Evolutionary conservation across 1,139 yeast genomes (phyloP).

Genomic region (Suhomyces yuchorum): DNA sequence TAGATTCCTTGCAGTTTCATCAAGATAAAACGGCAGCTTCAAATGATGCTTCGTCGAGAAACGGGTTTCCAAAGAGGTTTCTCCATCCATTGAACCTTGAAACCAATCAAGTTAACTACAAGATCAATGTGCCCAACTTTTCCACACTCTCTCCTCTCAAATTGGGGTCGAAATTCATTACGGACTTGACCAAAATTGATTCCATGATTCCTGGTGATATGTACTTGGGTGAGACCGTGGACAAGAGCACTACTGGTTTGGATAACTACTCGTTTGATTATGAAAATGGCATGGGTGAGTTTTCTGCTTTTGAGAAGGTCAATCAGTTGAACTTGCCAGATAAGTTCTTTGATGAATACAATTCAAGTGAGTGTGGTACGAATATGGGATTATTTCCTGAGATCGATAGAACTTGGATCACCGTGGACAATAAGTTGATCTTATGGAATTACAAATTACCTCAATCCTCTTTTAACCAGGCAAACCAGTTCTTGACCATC

Average conservation of each 20-base stretch:
- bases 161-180: slow-evolving; percentile 46
- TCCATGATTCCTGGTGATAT: slow-evolving; percentile 49
- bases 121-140: slow-evolving; percentile 48
- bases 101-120: slow-evolving; percentile 47
- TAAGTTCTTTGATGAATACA: slow-evolving; percentile 74
- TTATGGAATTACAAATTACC: slow-evolving; percentile 80
- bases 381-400: slow-evolving; percentile 86
- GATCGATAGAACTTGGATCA: slow-evolving; percentile 84
- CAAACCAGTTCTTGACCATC: slow-evolving; percentile 73
- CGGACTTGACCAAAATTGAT: slow-evolving; percentile 48
- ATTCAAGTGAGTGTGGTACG: slow-evolving; percentile 65
- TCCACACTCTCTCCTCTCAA: slow-evolving; percentile 46
- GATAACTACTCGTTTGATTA: slow-evolving; percentile 49
- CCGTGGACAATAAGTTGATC: slow-evolving; percentile 77
- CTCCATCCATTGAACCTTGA: slow-evolving; percentile 42
- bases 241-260: slow-evolving; percentile 41
- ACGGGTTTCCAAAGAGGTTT: slow-evolving; percentile 35
- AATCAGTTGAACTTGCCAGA: slow-evolving; percentile 79
- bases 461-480: slow-evolving; percentile 48
- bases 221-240: slow-evolving; percentile 42
- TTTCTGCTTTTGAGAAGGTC: slow-evolving; percentile 78
- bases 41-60: slow-evolving; percentile 26
- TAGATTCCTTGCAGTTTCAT: slow-evolving; percentile 42
- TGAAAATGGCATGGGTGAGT: slow-evolving; percentile 48
- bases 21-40: slow-evolving; percentile 30